Conservation (phyloP, 331 rosid genomes). For the Telfairia occidentalis region DNA sequence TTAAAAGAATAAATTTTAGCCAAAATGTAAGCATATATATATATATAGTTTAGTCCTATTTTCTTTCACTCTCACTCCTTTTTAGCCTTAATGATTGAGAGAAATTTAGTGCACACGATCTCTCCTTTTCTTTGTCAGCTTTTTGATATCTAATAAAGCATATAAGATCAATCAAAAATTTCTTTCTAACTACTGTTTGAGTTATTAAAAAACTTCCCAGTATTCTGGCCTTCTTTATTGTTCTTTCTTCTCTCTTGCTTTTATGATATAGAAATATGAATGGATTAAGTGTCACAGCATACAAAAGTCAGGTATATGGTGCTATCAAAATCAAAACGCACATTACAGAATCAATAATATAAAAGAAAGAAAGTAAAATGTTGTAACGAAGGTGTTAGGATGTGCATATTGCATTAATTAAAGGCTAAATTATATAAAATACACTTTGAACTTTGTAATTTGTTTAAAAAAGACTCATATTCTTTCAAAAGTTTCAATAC, state of each 20-base stretch:
- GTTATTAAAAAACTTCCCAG: not conserved
- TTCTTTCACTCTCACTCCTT: not conserved
- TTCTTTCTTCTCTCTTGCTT: no score
- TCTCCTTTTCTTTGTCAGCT: not conserved
- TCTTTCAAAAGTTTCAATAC: no score
- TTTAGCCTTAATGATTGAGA: not conserved
- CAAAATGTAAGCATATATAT: not conserved
- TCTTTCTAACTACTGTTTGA: not conserved
- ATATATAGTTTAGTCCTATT: not conserved
- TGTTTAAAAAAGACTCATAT: no score
- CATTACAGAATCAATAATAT: no score
- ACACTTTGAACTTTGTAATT: no score
- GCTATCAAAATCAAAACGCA: not conserved
- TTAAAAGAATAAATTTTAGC: no score
- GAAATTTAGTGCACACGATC: not conserved
- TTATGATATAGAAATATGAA: not conserved
- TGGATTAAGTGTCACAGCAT: conserved; percentile 2
- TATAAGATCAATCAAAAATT: not conserved
- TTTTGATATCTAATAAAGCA: not conserved
- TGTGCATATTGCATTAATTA: no score
- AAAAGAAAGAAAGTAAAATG: no score
- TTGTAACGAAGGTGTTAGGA: no score
- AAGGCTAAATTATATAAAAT: no score
- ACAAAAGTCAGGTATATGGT: not conserved
- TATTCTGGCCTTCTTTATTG: not conserved